These are phyloP conservation scores for Coemansia sp. DNA, from an alignment of 192 early-diverging fungal genomes.

Conservation along the genomic window DNA sequence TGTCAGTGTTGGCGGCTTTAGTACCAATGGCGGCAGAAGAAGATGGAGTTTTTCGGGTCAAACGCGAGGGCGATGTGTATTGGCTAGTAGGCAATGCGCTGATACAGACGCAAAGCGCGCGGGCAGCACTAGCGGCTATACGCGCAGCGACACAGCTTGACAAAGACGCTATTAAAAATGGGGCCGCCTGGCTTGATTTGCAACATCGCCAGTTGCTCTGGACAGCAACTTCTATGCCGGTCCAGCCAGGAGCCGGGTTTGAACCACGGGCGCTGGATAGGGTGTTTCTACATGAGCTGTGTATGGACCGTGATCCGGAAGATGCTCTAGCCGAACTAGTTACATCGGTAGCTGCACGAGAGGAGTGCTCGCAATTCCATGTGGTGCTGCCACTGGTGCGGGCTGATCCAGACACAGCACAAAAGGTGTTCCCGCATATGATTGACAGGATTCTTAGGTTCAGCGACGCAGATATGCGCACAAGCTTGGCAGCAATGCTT, in stretches of 20 bases:
- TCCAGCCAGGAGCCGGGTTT: background rate
- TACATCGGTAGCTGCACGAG: constrained; percentile 21
- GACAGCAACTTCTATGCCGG: constrained; percentile 25
- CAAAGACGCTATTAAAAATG: background rate
- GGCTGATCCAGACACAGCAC: constrained; percentile 28
- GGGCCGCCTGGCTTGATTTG: constrained; percentile 13
- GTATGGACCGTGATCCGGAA: constrained; percentile 12
- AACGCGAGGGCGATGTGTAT: constrained; percentile 18
- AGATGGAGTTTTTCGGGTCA: constrained; percentile 2
- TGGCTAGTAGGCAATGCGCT: constrained; percentile 31
- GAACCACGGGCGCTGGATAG: constrained; percentile 16
- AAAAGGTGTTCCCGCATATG: constrained; percentile 31
- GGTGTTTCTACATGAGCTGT: constrained; percentile 23
- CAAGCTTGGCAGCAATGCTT: constrained; percentile 31
- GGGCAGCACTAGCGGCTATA: constrained; percentile 17
- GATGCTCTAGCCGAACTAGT: constrained; percentile 34
- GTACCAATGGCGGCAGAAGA: background rate
- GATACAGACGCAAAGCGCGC: constrained; percentile 9
- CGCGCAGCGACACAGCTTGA: constrained; percentile 14
- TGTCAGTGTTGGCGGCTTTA: constrained; percentile 16
- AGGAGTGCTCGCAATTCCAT: constrained; percentile 16
- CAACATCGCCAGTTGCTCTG: constrained; percentile 23
- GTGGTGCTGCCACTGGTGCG: constrained; percentile 25
- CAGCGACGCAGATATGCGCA: constrained; percentile 4
- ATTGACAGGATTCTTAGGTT: constrained; percentile 20